Base-by-base conservation (phyloP, 78 protist species). In the Dictyostelium citrinum region DNA sequence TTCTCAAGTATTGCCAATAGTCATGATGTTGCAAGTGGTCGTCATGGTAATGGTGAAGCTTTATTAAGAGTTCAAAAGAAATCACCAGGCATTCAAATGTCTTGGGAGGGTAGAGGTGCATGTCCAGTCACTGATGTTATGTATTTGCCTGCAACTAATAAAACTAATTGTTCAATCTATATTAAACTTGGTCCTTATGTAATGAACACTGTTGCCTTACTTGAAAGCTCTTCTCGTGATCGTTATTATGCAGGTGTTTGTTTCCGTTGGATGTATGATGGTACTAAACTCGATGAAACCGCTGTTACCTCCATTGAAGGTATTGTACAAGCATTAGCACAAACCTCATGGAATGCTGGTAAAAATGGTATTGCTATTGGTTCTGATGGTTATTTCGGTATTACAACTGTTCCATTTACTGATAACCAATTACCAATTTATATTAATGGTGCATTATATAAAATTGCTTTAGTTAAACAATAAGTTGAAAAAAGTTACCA, bases 1-100 rank as follows among this genome's bases (percentile, higher is more conserved):
- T 64, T 64, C 17, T 64, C 72, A 0, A 22, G 29, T 22, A 11
- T 64, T 64, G 16, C 37, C 14, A 64, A 64, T 64, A 27, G 39
- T 27, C 72, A 64, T 64, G 72, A 64, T 64, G 72, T 64, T 64
- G 72, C 72, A 22, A 64, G 35, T 64, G 72, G 72, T 64, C 72
- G 72, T 64, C 35, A 27, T 64, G 72, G 72, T 64, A 64, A 64
- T 64, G 72, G 72, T 64, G 72, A 64, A 27, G 72, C 72, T 10
- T 3, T 27, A 24, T 8, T 64, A 6, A 64, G 72, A 64, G 8
- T 64, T 11, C 72, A 64, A 64, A 64, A 64, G 72, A 64, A 64
- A 27, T 64, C 72, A 10, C 39, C 72, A 6, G 72, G 72, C 3
- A 12, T 64, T 64, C 72, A 64, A 64, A 64, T 64, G 72, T 27